These are phyloP conservation scores for Penicillium verrucosum DNA, from an alignment of 2,329 filamentous ascomycete species.

Conservation along the genomic window DNA sequence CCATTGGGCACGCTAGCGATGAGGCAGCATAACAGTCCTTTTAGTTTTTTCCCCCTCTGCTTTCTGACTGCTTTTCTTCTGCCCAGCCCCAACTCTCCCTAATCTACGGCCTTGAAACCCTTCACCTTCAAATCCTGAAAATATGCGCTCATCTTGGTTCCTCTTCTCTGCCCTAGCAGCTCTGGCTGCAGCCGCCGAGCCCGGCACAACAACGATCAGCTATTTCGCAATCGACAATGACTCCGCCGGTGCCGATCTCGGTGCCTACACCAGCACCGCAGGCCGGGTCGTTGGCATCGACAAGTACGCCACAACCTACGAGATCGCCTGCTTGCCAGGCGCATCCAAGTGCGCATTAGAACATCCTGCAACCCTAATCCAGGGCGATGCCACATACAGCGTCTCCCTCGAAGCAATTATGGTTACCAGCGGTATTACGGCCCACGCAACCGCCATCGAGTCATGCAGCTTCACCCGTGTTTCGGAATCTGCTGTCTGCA, in stretches of 20 bases:
- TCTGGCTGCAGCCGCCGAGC: not conserved
- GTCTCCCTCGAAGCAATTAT: not conserved
- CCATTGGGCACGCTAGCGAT: not conserved
- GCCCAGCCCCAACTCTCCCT: not conserved
- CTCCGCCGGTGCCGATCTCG: not conserved
- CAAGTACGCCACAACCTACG: conserved; percentile 10
- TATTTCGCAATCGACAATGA: not conserved
- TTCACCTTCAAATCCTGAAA: not conserved
- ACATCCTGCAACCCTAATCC: conserved; percentile 5
- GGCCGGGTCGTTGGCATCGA: conserved; percentile 2
- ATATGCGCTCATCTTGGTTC: conserved; percentile 6
- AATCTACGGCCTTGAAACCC: not conserved
- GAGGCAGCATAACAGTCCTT: not conserved
- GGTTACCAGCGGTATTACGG: not conserved
- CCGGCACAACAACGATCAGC: conserved; percentile 7
- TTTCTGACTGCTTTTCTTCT: not conserved
- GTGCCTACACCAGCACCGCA: conserved; percentile 3
- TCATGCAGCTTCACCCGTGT: conserved; percentile 8
- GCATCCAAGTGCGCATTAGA: conserved; percentile 1
- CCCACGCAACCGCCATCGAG: not conserved
- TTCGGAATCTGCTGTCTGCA: conserved; percentile 10
- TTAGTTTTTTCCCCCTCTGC: not conserved
- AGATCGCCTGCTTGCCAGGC: not conserved
- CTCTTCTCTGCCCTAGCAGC: conserved; percentile 2
- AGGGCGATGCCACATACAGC: conserved; percentile 11